Evolutionary conservation across 345 rosid species (phyloP).

Genomic region (Pugionium cornutum): DNA sequence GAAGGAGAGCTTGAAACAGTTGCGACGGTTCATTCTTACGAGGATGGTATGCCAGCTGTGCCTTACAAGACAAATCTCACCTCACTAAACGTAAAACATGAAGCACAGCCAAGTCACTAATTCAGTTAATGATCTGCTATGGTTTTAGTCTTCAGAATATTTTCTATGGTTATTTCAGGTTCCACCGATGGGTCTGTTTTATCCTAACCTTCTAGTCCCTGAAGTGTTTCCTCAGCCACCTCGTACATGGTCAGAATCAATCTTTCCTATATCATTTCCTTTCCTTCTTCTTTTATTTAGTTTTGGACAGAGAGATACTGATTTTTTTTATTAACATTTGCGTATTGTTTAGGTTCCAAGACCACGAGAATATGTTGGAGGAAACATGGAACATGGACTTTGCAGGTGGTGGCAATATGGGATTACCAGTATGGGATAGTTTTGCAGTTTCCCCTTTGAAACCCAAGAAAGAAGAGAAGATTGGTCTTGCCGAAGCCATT

Average conservation of each 20-base stretch:
- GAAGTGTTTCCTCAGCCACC: slow-evolving; percentile 88
- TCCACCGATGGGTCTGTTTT: slow-evolving; percentile 94
- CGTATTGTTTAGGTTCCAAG: slow-evolving; percentile 63
- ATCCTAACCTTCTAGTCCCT: slow-evolving; percentile 83
- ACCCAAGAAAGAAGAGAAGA: slow-evolving; percentile 92
- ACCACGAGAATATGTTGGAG: slow-evolving; percentile 89
- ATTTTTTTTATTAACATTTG: neutral
- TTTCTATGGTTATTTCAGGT: slow-evolving; percentile 52
- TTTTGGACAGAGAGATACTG: slow-evolving; percentile 11
- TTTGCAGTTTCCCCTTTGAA: slow-evolving; percentile 58
- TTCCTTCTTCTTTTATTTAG: slow-evolving; percentile 19
- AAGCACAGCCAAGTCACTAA: neutral
- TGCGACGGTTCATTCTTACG: slow-evolving; percentile 74
- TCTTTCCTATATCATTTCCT: slow-evolving; percentile 14
- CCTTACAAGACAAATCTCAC: slow-evolving; percentile 84
- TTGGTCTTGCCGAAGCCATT: slow-evolving; percentile 95
- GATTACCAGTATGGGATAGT: slow-evolving; percentile 85
- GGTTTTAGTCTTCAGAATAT: neutral
- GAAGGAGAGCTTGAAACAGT: slow-evolving; percentile 73
- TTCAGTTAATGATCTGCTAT: neutral
- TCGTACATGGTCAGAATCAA: slow-evolving; percentile 77
- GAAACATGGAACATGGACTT: slow-evolving; percentile 85
- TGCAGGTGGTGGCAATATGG: slow-evolving; percentile 68
- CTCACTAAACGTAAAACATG: slow-evolving; percentile 64
- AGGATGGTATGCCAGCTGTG: slow-evolving; percentile 66